These are phyloP conservation scores for Zasmidium citrigriseum DNA, from an alignment of 2,329 filamentous ascomycete genomes.

Conservation along the genomic window DNA sequence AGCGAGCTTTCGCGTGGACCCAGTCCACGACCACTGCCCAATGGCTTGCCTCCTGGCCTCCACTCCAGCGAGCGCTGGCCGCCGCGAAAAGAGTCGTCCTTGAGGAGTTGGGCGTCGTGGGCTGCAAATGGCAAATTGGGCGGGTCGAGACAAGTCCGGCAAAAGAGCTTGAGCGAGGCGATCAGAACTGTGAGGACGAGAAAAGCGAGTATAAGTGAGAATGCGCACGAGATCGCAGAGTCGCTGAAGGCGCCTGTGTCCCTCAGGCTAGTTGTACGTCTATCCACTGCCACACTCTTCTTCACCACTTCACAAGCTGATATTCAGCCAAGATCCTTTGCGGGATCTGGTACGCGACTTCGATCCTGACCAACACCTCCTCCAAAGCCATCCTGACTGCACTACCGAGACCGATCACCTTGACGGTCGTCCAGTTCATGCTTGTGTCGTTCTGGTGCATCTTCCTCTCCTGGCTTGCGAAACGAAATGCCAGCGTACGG, in stretches of 20 bases:
- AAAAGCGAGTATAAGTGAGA: slow-evolving; percentile 84
- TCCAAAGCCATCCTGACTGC: slow-evolving; percentile 95
- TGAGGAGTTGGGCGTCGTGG: slow-evolving; percentile 49
- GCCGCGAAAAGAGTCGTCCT: slow-evolving; percentile 42
- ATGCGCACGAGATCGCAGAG: slow-evolving; percentile 89
- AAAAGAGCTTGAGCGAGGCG: slow-evolving; percentile 90
- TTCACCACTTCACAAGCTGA: slow-evolving; percentile 22
- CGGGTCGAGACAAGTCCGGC: slow-evolving; percentile 61
- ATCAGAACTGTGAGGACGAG: slow-evolving; percentile 73
- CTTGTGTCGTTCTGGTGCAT: slow-evolving; percentile 90
- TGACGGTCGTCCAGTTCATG: slow-evolving; percentile 90
- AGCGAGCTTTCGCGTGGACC: slow-evolving; percentile 28
- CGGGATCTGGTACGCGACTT: slow-evolving; percentile 90
- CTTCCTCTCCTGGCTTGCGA: slow-evolving; percentile 73
- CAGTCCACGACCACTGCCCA: slow-evolving; percentile 33
- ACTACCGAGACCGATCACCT: slow-evolving; percentile 84
- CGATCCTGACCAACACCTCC: slow-evolving; percentile 93
- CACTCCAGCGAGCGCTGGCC: slow-evolving; percentile 61
- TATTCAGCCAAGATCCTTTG: slow-evolving; percentile 69
- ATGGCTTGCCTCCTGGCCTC: slow-evolving; percentile 35
- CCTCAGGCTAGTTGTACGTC: slow-evolving; percentile 76
- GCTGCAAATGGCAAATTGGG: slow-evolving; percentile 39
- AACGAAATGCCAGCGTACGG: slow-evolving; percentile 69
- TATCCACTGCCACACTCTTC: neutral
- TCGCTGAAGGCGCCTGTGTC: slow-evolving; percentile 89